Conservation (phyloP, 805 yeast genomes). For the Lipomyces japonicus region DNA sequence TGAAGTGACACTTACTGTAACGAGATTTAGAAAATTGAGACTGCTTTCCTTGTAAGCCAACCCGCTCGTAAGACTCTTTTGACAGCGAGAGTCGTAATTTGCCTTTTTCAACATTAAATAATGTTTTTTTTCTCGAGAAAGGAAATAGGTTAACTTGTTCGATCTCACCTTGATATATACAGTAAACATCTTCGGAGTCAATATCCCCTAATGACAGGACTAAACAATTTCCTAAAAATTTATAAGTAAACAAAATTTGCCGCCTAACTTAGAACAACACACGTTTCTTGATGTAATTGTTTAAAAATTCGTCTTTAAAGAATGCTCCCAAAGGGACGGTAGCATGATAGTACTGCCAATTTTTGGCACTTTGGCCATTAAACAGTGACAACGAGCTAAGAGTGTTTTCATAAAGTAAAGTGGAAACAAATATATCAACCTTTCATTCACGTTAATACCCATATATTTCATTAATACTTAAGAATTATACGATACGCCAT, state of each 20-base stretch:
- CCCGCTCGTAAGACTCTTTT: constrained; percentile 18
- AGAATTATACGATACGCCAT: constrained; percentile 6
- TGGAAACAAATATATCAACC: constrained; percentile 16
- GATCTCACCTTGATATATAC: constrained; percentile 22
- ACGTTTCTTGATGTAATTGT: constrained; percentile 21
- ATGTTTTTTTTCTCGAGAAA: background rate
- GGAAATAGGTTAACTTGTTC: background rate
- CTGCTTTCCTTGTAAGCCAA: constrained; percentile 17
- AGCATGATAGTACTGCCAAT: constrained; percentile 19
- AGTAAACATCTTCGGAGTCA: constrained; percentile 21
- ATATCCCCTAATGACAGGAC: constrained; percentile 17
- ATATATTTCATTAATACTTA: background rate
- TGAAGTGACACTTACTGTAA: constrained; percentile 10
- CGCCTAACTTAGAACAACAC: background rate
- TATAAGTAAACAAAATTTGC: background rate
- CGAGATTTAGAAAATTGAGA: constrained; percentile 16
- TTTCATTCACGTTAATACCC: background rate
- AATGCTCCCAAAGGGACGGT: constrained; percentile 16
- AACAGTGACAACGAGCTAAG: constrained; percentile 4
- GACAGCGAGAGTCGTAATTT: constrained; percentile 13
- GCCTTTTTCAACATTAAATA: constrained; percentile 1
- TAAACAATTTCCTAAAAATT: constrained; percentile 19
- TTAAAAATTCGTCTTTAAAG: constrained; percentile 17
- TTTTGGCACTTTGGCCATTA: constrained; percentile 3
- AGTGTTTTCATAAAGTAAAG: constrained; percentile 4